Evolutionary conservation across 2,329 filamentous ascomycete genomes (phyloP), one percentile per base, ranked within the genome.

Genomic region (Monosporascus sp.): DNA sequence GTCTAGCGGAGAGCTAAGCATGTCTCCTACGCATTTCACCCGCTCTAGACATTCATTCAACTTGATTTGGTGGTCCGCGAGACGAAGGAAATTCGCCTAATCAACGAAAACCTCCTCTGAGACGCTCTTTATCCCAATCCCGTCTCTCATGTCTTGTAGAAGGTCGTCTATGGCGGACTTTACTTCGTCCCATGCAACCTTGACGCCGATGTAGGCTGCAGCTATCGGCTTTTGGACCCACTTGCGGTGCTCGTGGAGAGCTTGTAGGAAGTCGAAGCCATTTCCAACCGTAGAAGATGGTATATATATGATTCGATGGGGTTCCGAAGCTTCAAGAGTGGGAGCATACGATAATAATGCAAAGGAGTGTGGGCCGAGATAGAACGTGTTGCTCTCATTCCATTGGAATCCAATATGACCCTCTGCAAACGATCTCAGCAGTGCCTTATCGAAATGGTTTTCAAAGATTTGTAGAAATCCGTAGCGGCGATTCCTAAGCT

Each of bases 251-350:
- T 43, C 5, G 40, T 20, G 18, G 40, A 43, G 18, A 4, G 40
- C 11, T n/a, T 22, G 40, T 20, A 43, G 40, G 11, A 43, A 43
- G 9, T 20, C 40, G 40, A 20, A 22, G 40, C 18, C 20, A 20
- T 9, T 40, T 7, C 8, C 17, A 18, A 11, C 17, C 9, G 18
- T 20, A 5, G 8, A 43, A 20, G 22, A 43, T n/a, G n/a, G n/a
- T 3, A 43, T 11, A 18, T 43, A 43, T 11, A 43, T 43, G 40
- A 18, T 18, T 20, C 14, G 18, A 11, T 14, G 20, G 22, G 7
- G 1, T 1, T 7, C 40, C 2, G 7, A 11, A 11, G 9, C 0
- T 7, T 2, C 1, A 5, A 8, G 2, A 28, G 28, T 5, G 18
- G 7, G 17, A 7, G 3, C 18, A 11, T 20, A 7, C 40, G 2